Conservation (phyloP, 2,329 filamentous ascomycete species). For the Apiospora malaysiana region DNA sequence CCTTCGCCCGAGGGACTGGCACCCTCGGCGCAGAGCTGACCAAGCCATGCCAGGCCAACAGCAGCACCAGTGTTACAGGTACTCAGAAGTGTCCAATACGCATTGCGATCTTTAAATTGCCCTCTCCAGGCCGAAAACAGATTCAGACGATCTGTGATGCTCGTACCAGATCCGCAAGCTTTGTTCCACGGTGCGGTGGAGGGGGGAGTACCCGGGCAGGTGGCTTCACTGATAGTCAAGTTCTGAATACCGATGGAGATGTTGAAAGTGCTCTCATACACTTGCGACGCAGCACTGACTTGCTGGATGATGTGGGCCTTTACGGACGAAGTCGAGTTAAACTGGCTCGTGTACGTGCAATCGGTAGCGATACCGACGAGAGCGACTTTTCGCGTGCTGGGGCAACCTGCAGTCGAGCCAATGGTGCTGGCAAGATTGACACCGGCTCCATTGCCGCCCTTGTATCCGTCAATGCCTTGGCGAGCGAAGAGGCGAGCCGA, state of each 20-base stretch:
- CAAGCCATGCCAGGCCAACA: constrained; percentile 92
- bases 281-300: constrained; percentile 84
- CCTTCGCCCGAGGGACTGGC: constrained; percentile 57
- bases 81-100: constrained; percentile 90
- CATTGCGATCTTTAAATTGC: constrained; percentile 76
- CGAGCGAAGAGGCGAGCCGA: constrained; percentile 73
- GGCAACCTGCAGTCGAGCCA: constrained; percentile 83
- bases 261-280: constrained; percentile 93
- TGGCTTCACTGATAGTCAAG: constrained; percentile 74
- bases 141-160: constrained; percentile 81
- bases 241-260: constrained; percentile 91
- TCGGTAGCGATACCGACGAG: constrained; percentile 92
- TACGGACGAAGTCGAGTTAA: constrained; percentile 69
- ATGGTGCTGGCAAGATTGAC: constrained; percentile 81
- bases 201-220: constrained; percentile 75
- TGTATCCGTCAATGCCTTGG: constrained; percentile 71
- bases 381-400: constrained; percentile 87
- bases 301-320: constrained; percentile 78
- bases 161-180: constrained; percentile 65
- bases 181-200: constrained; percentile 83
- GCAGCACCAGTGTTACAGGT: constrained; percentile 82
- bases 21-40: constrained; percentile 76
- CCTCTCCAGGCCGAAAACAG: constrained; percentile 91
- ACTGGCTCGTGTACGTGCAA: constrained; percentile 81
- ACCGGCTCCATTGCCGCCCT: constrained; percentile 76